phyloP scores from a whole-genome alignment of 768 basidiomycete species.

The Lactifluus pinguis region DNA sequence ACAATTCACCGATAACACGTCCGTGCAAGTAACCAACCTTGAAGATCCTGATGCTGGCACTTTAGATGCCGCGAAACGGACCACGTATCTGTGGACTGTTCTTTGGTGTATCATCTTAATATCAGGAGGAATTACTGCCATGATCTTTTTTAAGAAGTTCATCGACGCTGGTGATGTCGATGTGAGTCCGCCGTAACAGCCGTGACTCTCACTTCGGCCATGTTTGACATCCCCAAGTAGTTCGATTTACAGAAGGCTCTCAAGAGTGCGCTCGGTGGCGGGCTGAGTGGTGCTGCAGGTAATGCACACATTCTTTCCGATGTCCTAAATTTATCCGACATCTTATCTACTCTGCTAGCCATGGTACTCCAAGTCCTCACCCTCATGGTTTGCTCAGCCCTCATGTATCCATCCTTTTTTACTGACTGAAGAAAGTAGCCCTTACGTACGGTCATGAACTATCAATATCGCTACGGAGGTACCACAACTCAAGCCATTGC shows the following conservation, averaged over 20 bases:
- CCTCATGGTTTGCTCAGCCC: conserved; percentile 47
- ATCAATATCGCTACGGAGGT: conserved; percentile 86
- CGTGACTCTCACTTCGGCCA: neutral
- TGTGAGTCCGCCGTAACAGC: conserved; percentile 33
- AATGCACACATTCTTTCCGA: conserved; percentile 3
- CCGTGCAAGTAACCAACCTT: neutral
- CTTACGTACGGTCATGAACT: conserved; percentile 95
- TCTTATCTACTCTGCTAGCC: conserved; percentile 34
- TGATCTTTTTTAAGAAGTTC: conserved; percentile 56
- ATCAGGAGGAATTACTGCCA: conserved; percentile 29
- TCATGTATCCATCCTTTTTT: neutral
- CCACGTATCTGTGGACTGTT: conserved; percentile 24
- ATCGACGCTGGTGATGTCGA: conserved; percentile 60
- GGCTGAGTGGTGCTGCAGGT: conserved; percentile 83
- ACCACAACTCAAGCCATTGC: conserved; percentile 52
- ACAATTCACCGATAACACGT: neutral
- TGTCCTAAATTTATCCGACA: neutral
- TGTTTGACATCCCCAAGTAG: conserved; percentile 29
- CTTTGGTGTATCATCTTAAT: conserved; percentile 29
- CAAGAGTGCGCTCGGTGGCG: conserved; percentile 81
- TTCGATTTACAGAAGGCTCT: conserved; percentile 76
- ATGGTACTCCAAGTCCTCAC: conserved; percentile 92
- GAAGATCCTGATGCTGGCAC: neutral
- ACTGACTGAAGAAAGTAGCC: conserved; percentile 42
- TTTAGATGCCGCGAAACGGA: conserved; percentile 10